phyloP scores from a whole-genome alignment of 2,329 filamentous ascomycete species.

The Hymenoscyphus salicellus region DNA sequence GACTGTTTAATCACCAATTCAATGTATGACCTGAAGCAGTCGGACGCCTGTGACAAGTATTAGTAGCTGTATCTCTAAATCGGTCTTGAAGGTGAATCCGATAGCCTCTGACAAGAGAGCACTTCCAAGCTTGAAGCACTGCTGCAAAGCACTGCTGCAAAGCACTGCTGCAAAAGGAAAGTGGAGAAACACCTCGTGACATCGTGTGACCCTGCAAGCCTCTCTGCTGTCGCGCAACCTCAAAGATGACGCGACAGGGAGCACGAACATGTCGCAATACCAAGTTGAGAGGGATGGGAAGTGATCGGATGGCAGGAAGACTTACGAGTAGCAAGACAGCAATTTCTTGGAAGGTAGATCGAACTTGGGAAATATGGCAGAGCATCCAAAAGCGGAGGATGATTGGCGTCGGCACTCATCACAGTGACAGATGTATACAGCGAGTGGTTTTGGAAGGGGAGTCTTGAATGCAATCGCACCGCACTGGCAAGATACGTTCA shows the following conservation, averaged over 20 bases:
- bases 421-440: slow-evolving; percentile 72
- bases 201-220: neutral
- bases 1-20: slow-evolving; percentile 42
- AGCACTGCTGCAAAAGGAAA: neutral
- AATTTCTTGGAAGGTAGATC: slow-evolving; percentile 48
- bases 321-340: slow-evolving; percentile 55
- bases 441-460: slow-evolving; percentile 56
- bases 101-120: too few relatives aligned
- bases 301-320: slow-evolving; percentile 19
- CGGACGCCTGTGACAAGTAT: slow-evolving; percentile 46
- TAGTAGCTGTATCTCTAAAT: neutral
- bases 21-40: slow-evolving; percentile 56
- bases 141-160: too few relatives aligned
- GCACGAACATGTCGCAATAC: neutral
- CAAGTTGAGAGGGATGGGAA: neutral
- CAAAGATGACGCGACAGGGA: neutral
- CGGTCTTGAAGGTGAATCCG: too few relatives aligned
- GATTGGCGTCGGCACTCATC: slow-evolving; percentile 63
- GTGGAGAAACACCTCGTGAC: neutral
- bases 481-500: slow-evolving; percentile 51
- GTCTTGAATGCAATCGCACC: slow-evolving; percentile 61
- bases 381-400: slow-evolving; percentile 64
- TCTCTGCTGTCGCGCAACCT: neutral
- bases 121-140: too few relatives aligned
- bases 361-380: slow-evolving; percentile 69